Base-by-base conservation (phyloP, 2,329 filamentous ascomycete genomes). In the Neospermospora avenae region DNA sequence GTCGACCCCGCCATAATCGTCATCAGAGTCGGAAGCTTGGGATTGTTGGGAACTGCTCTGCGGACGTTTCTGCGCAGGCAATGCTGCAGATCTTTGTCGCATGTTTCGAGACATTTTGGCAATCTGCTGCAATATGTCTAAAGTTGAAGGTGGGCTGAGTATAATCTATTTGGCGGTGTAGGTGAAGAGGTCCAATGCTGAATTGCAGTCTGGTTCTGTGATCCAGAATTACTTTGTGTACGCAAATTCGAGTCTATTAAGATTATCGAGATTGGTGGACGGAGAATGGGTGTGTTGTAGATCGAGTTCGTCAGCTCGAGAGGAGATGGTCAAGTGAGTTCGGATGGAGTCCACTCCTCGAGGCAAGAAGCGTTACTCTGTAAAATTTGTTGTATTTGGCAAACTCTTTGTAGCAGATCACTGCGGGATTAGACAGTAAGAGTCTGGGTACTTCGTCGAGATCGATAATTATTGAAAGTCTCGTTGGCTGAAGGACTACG, bases 401-500 rank as follows among this genome's bases (percentile, higher is more conserved):
- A 75, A 46, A 57, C 55, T 57, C 55, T 34, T 45, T 14, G 31
- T 57, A 39, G 41, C 42, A 57, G 55, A 18, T 5, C 20, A 20
- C 55, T 57, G 42, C 51, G 68, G 66, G 65, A 57, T 56, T 64
- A 65, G 68, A 73, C 70, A 69, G 58, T 67, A 58, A 80, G 78
- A 77, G 82, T 83, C 77, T 79, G 76, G 74, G 44, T 87, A 85
- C 87, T 87, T 83, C 81, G 85, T 89, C 85, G 82, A 86, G 77
- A 74, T 81, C 80, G 79, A 78, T 83, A 80, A 78, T 77, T 78
- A 81, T 84, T 83, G 80, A 81, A 81, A 79, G 80, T 82, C 82
- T 91, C 88, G 80, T 86, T 87, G 68, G 87, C 89, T 91, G 88
- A 85, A 86, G 88, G 88, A 91, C 90, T 92, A 84, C 86, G 84